Evolutionary conservation across 2,329 filamentous ascomycete species (phyloP).

Genomic region (Colletotrichum nymphaeae): DNA sequence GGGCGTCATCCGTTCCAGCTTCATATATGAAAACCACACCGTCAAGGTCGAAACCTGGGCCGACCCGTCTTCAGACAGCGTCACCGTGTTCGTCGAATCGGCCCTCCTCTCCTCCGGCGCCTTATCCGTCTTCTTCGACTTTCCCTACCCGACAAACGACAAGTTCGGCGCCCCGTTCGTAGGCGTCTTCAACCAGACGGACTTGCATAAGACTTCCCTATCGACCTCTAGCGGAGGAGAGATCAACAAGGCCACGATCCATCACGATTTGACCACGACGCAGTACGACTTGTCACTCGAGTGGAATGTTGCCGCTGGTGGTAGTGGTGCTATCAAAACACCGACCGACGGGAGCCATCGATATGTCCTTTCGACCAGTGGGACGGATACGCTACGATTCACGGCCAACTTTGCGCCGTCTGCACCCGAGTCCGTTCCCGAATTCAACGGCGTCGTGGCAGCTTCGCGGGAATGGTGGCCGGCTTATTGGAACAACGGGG

Average conservation of each 20-base stretch:
- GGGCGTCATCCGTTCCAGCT: conserved; percentile 56
- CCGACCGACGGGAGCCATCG: conserved; percentile 52
- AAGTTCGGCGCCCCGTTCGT: conserved; percentile 68
- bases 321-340: conserved; percentile 45
- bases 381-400: conserved; percentile 42
- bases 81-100: conserved; percentile 56
- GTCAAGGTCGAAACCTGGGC: conserved; percentile 58
- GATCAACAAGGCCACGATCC: conserved; percentile 49
- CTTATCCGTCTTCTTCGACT: conserved; percentile 63
- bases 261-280: conserved; percentile 55
- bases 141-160: conserved; percentile 59
- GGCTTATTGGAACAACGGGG: conserved; percentile 61
- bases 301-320: conserved; percentile 45
- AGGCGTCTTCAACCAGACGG: conserved; percentile 60
- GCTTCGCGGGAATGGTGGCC: conserved; percentile 57
- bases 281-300: conserved; percentile 53
- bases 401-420: conserved; percentile 47
- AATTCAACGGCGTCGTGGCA: conserved; percentile 41
- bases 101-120: conserved; percentile 48
- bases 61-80: conserved; percentile 57
- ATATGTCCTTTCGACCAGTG: conserved; percentile 50
- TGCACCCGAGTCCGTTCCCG: conserved; percentile 37
- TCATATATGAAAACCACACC: conserved; percentile 50
- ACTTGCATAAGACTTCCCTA: conserved; percentile 55
- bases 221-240: conserved; percentile 32